These are phyloP conservation scores for Papiliotrema laurentii DNA, from an alignment of 1,284 basidiomycete genomes.

Conservation along the genomic window DNA sequence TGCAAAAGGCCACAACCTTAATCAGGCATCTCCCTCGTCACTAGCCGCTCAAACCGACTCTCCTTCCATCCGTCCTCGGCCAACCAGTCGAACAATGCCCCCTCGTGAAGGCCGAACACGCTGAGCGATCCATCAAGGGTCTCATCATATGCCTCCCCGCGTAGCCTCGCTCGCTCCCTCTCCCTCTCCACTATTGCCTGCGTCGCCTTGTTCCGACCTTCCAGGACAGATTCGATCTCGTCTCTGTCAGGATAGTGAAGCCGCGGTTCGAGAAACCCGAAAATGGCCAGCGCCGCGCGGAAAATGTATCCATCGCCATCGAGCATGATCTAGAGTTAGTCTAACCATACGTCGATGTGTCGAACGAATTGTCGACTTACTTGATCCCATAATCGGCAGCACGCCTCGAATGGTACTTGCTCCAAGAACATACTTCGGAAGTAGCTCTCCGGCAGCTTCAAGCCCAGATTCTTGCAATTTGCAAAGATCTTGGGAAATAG, in stretches of 20 bases:
- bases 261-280: constrained; percentile 74
- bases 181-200: constrained; percentile 38
- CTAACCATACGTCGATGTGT: background rate
- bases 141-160: constrained; percentile 48
- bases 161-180: constrained; percentile 57
- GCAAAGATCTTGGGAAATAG: constrained; percentile 91
- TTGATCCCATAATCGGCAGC: constrained; percentile 77
- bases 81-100: constrained; percentile 75
- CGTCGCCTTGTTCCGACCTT: constrained; percentile 54
- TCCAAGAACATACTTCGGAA: constrained; percentile 76
- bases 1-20: too few relatives aligned
- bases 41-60: constrained; percentile 76
- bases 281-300: constrained; percentile 72
- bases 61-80: constrained; percentile 67
- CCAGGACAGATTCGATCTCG: constrained; percentile 76
- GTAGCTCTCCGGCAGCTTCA: constrained; percentile 55
- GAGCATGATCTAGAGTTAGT: constrained; percentile 34
- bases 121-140: constrained; percentile 72
- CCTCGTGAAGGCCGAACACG: constrained; percentile 81
- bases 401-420: constrained; percentile 82
- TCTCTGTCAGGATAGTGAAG: constrained; percentile 46
- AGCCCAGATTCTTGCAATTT: constrained; percentile 76
- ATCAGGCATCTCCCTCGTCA: constrained; percentile 83
- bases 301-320: constrained; percentile 57
- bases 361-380: constrained; percentile 8